Evolutionary conservation across 1,284 basidiomycete species (phyloP), one percentile per base, ranked within the genome.

Genomic region (Pseudomicrostroma phylloplanum): DNA sequence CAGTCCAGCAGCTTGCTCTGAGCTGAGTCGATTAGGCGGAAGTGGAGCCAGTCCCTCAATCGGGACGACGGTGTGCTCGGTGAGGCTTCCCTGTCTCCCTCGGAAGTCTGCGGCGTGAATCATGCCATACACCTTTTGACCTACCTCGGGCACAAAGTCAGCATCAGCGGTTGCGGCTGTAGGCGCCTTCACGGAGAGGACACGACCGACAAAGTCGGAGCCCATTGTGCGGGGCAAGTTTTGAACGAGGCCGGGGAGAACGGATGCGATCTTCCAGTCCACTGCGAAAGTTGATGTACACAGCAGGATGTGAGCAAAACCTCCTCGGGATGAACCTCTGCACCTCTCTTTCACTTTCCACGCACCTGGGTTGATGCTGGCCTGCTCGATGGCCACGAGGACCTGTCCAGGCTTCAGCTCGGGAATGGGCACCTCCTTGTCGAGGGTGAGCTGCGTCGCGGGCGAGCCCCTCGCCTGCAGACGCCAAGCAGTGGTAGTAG

Each of bases 351-450:
- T 36, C 30, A 36, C 30, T 26, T 54, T 54, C 51, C 51, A 54
- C 21, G 19, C 51, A 54, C 13, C 51, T 54, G 51, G 51, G 23
- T 54, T 54, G 51, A 54, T 19, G 13, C 17, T 19, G 21, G 25
- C 51, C 13, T 26, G 15, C 21, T 54, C 21, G 51, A 54, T 54
- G 2, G 19, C 21, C 21, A 54, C 21, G 21, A 54, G 51, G 13
- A 19, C 51, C n/a, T 19, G 21, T 15, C 51, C 51, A 6, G 51
- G 51, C 51, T 54, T 54, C 21, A 54, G 51, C 17, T 19, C 21
- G 15, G 51, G 51, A 26, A 54, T 13, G 25, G 51, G 51, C 17
- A 54, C 51, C 6, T 54, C 51, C 25, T 54, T 13, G 21, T 54
- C 51, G 21, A 54, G 15, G 6, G 3, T 48, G 43, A 21, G 17